Evolutionary conservation across 75 land plant species (phyloP).

Genomic region (Sequoia sempervirens): DNA sequence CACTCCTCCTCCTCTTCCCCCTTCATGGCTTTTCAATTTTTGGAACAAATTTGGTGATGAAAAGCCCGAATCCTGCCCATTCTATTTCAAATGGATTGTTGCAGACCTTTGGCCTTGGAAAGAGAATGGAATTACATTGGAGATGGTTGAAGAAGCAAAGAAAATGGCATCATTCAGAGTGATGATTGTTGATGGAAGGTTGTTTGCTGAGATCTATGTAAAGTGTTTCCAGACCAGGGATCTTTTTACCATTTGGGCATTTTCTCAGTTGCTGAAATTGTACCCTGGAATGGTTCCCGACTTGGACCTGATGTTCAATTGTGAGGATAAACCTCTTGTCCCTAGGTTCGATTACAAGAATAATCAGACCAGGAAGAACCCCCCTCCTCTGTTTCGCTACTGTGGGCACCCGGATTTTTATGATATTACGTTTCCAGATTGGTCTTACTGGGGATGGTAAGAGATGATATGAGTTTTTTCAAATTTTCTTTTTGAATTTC

Average conservation of each 20-base stretch:
- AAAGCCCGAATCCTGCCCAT: constrained; percentile 31
- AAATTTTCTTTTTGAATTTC: too few relatives aligned
- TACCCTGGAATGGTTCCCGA: constrained; percentile 64
- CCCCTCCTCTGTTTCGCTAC: constrained; percentile 64
- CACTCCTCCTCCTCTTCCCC: too few relatives aligned
- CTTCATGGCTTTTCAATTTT: neutral
- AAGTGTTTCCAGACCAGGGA: constrained; percentile 54
- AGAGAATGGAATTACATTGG: constrained; percentile 36
- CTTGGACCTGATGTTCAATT: constrained; percentile 58
- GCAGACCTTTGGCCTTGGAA: constrained; percentile 62
- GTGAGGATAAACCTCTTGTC: constrained; percentile 47
- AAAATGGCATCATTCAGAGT: constrained; percentile 36
- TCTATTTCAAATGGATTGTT: constrained; percentile 65
- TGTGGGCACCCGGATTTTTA: constrained; percentile 31
- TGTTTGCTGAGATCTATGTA: constrained; percentile 31
- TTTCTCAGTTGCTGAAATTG: constrained; percentile 42
- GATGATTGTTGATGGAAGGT: constrained; percentile 34
- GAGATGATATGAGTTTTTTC: too few relatives aligned
- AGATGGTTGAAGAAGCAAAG: constrained; percentile 39
- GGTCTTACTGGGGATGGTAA: constrained; percentile 88
- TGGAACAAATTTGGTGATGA: too few relatives aligned
- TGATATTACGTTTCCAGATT: constrained; percentile 73
- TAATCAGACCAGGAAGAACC: constrained; percentile 6
- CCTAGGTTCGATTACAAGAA: constrained; percentile 7
- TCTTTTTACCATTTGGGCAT: constrained; percentile 52